Evolutionary conservation across 2,329 filamentous ascomycete species (phyloP).

Genomic region (Chaetomium strumarium): DNA sequence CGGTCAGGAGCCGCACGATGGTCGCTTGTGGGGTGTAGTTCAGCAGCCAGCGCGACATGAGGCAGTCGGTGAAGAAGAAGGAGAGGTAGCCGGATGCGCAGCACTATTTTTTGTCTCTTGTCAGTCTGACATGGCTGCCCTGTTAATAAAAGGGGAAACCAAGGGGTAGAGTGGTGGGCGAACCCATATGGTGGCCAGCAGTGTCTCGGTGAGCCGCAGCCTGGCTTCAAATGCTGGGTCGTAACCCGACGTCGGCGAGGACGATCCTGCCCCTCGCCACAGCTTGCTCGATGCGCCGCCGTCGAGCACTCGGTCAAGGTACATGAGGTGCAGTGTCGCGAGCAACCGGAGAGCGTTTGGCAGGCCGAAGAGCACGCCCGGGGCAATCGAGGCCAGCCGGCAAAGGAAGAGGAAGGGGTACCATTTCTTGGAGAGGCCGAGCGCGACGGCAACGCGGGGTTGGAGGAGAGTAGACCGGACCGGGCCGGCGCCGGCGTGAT

Average conservation of each 20-base stretch:
- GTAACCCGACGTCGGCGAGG: neutral
- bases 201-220: conserved; percentile 60
- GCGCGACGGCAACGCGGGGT: conserved; percentile 70
- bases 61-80: conserved; percentile 78
- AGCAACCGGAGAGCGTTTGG: conserved; percentile 64
- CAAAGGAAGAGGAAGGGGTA: conserved; percentile 67
- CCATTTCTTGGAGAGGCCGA: conserved; percentile 68
- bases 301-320: conserved; percentile 17
- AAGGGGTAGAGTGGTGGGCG: conserved; percentile 26
- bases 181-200: conserved; percentile 70
- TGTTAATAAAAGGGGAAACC: too few species aligned
- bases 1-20: conserved; percentile 70
- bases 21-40: conserved; percentile 79
- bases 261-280: neutral
- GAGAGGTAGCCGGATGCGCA: conserved; percentile 71
- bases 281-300: conserved; percentile 10
- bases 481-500: conserved; percentile 4
- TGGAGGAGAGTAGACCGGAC: conserved; percentile 50
- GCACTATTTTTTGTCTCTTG: conserved; percentile 45
- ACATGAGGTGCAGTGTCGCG: conserved; percentile 50
- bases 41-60: conserved; percentile 81
- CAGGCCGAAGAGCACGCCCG: conserved; percentile 66
- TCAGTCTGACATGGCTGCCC: too few species aligned
- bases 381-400: conserved; percentile 64
- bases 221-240: conserved; percentile 36